phyloP scores from a whole-genome alignment of 2,329 filamentous ascomycete genomes.

The Fonsecaea nubica region DNA sequence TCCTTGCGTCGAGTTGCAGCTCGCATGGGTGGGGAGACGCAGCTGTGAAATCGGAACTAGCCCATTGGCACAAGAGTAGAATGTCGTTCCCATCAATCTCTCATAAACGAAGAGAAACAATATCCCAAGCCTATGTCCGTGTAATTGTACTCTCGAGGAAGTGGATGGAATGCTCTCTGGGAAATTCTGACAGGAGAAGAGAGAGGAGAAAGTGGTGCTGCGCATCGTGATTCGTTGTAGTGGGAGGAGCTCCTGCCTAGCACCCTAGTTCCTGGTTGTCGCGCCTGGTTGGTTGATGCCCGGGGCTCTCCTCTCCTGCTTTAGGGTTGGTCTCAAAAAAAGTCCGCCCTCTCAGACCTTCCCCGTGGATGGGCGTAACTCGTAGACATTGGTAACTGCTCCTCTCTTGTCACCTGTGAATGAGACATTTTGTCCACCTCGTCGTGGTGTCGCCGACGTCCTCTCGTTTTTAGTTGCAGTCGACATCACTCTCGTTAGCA shows the following conservation, averaged over 20 bases:
- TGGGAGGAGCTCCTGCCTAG: not conserved
- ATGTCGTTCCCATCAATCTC: not conserved
- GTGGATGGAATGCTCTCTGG: not conserved
- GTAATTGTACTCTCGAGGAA: not conserved
- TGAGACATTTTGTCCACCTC: conserved; percentile 9
- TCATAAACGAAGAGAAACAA: not conserved
- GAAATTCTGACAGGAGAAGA: not conserved
- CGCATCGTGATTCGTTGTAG: not conserved
- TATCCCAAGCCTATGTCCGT: not conserved
- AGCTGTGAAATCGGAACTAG: not conserved
- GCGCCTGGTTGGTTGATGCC: not conserved
- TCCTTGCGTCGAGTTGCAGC: not conserved
- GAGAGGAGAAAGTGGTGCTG: not conserved
- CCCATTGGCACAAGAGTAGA: not conserved
- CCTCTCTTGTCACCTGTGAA: not conserved
- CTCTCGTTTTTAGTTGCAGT: conserved; percentile 13
- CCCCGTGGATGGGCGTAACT: not conserved
- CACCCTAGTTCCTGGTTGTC: not conserved
- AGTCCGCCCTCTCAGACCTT: not conserved
- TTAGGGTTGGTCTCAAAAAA: not conserved
- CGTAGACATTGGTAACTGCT: not conserved
- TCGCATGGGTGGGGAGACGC: not conserved
- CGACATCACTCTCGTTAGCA: conserved; percentile 9
- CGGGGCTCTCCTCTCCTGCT: not conserved
- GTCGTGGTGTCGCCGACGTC: not conserved